Base-by-base conservation (phyloP, 2,329 filamentous ascomycete genomes). In the Calonectria hongkongensis region DNA sequence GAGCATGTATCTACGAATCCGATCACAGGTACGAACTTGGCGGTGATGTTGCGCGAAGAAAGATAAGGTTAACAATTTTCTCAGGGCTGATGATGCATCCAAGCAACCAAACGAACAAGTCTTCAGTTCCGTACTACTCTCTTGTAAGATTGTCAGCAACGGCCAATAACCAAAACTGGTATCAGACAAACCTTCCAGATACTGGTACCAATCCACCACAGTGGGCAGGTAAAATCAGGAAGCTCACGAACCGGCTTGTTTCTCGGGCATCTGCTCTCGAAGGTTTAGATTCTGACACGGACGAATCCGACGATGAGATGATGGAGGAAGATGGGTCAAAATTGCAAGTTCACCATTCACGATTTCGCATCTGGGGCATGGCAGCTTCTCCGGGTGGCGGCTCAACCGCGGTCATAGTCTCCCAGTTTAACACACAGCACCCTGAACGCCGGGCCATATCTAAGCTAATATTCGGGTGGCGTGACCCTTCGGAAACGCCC, bases 291-390 rank as follows among this genome's bases (percentile, higher is more conserved):
- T 82, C 83, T 2, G 82, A 83, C 12, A 84, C 81, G 1, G 80
- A 81, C 18, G 79, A 76, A 12, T 82, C 78, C 3, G 83, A 80
- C 10, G 81, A 83, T 10, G 83, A 81, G 2, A 65, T 73, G 25
- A 74, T 78, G 73, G 79, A 80, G 13, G 82, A 82, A n/a, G 83
- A 83, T 16, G 82, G 79, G 64, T 74, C 82, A 2, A 79, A 82
- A 41, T 81, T 85, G 15, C 86, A 87, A 72, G 86, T 90, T 10
- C 85, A 88, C 70, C 85, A 88, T 2, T 85, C 88, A 50, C 84
- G 89, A 16, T 86, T 87, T 62, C 86, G 89, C 10, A 84, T 91
- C 48, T 90, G 89, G 88, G 89, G 88, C 1, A 81, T 92, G 50
- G 83, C 88, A 1, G 76, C 84, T 2, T 90, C 88, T 2, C 88